Evolutionary conservation across 2,329 filamentous ascomycete genomes (phyloP).

Genomic region (Epichloe amarillans): DNA sequence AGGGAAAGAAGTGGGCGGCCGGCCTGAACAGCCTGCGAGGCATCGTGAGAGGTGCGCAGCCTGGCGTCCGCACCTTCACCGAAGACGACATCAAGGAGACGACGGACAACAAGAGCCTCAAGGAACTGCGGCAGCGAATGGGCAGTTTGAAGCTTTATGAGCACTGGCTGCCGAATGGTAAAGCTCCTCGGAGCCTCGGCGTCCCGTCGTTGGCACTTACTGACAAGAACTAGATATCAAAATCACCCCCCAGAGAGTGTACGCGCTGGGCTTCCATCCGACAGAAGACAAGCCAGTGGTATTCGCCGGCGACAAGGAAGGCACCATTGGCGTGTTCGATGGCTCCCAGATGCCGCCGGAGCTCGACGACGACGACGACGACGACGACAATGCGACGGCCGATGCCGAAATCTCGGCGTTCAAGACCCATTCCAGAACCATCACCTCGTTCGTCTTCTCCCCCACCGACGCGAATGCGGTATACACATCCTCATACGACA

Average conservation of each 20-base stretch:
- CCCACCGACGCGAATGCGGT: conserved; percentile 60
- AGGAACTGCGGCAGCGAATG: conserved; percentile 63
- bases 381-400: conserved; percentile 41
- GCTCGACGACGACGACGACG: conserved; percentile 46
- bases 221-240: conserved; percentile 57
- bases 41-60: conserved; percentile 54
- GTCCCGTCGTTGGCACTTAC: background rate
- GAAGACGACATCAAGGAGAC: conserved; percentile 74
- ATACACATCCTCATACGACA: conserved; percentile 84
- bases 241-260: conserved; percentile 82
- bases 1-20: conserved; percentile 62
- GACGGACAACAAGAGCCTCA: conserved; percentile 63
- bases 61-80: conserved; percentile 73
- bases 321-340: conserved; percentile 82
- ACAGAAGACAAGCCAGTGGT: conserved; percentile 74
- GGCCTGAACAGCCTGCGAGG: conserved; percentile 50
- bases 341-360: conserved; percentile 56
- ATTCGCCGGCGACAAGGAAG: conserved; percentile 89
- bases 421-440: conserved; percentile 81
- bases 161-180: conserved; percentile 67
- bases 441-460: conserved; percentile 71
- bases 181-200: background rate
- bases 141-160: conserved; percentile 67
- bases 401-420: conserved; percentile 78
- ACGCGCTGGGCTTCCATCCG: conserved; percentile 80